These are phyloP conservation scores for Apiotrichum brassicae DNA, from an alignment of 1,284 basidiomycete species.

Conservation along the genomic window DNA sequence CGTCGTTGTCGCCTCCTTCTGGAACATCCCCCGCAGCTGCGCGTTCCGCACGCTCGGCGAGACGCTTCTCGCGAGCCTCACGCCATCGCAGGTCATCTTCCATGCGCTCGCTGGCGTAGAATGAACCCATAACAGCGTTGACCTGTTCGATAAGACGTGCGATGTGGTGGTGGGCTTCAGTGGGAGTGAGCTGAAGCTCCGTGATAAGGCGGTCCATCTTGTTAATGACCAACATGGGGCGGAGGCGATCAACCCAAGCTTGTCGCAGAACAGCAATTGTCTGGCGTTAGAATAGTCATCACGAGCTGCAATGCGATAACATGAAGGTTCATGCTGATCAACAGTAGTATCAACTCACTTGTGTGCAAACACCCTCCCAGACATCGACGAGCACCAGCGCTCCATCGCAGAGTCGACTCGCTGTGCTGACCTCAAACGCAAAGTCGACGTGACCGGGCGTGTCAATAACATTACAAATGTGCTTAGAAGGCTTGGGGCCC, in stretches of 20 bases:
- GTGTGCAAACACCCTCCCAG: conserved; percentile 97
- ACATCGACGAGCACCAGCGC: conserved; percentile 96
- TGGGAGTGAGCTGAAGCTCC: conserved; percentile 83
- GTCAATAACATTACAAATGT: conserved; percentile 79
- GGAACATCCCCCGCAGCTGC: conserved; percentile 35
- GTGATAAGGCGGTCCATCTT: conserved; percentile 94
- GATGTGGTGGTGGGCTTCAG: conserved; percentile 92
- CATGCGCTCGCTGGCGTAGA: conserved; percentile 95
- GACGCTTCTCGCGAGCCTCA: conserved; percentile 77
- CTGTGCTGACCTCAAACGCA: conserved; percentile 91
- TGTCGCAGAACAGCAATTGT: conserved; percentile 93
- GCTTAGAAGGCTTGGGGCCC: conserved; percentile 32
- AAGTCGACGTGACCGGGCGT: conserved; percentile 99
- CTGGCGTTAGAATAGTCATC: conserved; percentile 52
- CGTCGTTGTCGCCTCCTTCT: conserved; percentile 38
- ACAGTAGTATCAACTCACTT: conserved; percentile 53
- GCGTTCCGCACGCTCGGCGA: conserved; percentile 65
- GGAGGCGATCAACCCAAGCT: conserved; percentile 84
- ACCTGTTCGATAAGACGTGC: conserved; percentile 91
- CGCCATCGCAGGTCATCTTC: conserved; percentile 91
- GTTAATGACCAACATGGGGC: conserved; percentile 92
- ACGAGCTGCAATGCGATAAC: no score
- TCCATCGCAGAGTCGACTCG: conserved; percentile 88
- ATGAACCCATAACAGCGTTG: conserved; percentile 95
- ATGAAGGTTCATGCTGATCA: no score